Percentiles rank a stretch among this genome's conserved stretches.
Evolutionary conservation across 2,329 filamentous ascomycete genomes (phyloP).

Genomic region (Verticillium alfalfae): DNA sequence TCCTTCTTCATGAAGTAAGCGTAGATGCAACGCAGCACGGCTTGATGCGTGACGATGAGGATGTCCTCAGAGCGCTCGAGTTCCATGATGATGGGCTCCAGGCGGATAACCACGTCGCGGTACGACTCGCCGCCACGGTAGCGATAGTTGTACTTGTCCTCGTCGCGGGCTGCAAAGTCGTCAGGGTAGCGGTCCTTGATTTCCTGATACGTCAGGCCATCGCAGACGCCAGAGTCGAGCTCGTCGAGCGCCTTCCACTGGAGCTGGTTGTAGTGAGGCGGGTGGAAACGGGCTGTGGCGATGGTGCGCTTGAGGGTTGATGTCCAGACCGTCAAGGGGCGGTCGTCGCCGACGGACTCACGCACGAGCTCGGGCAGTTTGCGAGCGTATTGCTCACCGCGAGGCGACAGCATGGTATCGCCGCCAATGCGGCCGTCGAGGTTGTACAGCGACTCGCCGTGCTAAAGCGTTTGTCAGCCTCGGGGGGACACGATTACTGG

Average conservation of each 20-base stretch:
- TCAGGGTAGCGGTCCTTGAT: slow-evolving; percentile 89
- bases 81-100: slow-evolving; percentile 99
- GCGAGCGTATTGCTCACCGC: slow-evolving; percentile 81
- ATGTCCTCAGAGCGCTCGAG: slow-evolving; percentile 94
- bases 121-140: slow-evolving; percentile 95
- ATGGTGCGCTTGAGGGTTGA: slow-evolving; percentile 74
- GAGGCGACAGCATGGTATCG: slow-evolving; percentile 78
- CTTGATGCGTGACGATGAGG: slow-evolving; percentile 96
- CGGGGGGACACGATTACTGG: not conserved
- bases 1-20: slow-evolving; percentile 98
- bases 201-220: slow-evolving; percentile 92
- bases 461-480: slow-evolving; percentile 40
- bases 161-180: slow-evolving; percentile 90
- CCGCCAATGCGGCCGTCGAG: slow-evolving; percentile 87
- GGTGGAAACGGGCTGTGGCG: slow-evolving; percentile 80
- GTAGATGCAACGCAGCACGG: slow-evolving; percentile 93
- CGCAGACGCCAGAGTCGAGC: slow-evolving; percentile 92
- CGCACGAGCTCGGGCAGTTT: slow-evolving; percentile 80
- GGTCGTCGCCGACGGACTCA: slow-evolving; percentile 71
- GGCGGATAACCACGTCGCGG: slow-evolving; percentile 92
- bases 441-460: slow-evolving; percentile 93
- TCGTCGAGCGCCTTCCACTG: slow-evolving; percentile 99
- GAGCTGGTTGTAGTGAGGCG: slow-evolving; percentile 79
- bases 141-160: slow-evolving; percentile 99
- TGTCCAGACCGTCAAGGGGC: slow-evolving; percentile 57